Percentiles rank a stretch among this genome's conserved stretches.
Evolutionary conservation across 2,329 filamentous ascomycete genomes (phyloP).

Genomic region (Colletotrichum cordylinicola): DNA sequence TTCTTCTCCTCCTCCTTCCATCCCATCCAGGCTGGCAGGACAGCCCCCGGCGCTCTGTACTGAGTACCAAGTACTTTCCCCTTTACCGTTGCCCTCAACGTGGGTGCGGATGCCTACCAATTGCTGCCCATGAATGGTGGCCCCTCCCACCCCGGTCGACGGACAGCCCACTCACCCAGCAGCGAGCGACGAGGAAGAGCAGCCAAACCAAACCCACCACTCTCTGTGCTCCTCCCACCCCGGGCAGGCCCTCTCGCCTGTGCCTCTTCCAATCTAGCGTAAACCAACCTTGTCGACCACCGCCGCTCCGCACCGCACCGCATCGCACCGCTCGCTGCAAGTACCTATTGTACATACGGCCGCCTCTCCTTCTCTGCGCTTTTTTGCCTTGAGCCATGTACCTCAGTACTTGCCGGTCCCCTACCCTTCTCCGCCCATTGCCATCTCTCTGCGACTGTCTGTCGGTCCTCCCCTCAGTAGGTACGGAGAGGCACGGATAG

Average conservation of each 20-base stretch:
- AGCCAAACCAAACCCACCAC: constrained; percentile 6
- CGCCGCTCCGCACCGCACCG: constrained; percentile 1
- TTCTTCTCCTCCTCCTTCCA: background rate
- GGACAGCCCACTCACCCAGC: constrained; percentile 16
- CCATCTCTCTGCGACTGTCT: background rate
- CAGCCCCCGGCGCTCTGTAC: background rate
- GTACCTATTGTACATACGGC: background rate
- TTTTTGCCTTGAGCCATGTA: background rate
- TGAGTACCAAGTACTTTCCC: background rate
- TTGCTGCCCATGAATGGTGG: background rate
- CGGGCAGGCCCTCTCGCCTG: constrained; percentile 6
- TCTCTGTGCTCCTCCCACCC: constrained; percentile 10
- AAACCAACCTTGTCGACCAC: constrained; percentile 19
- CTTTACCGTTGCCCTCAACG: background rate
- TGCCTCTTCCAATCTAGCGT: constrained; percentile 17
- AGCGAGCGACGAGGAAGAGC: background rate
- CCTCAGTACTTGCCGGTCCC: background rate
- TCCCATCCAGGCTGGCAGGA: background rate
- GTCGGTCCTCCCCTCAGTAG: background rate
- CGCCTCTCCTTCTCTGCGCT: background rate
- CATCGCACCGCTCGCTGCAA: background rate
- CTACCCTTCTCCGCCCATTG: background rate
- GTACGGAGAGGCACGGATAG: background rate
- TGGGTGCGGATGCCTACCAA: background rate
- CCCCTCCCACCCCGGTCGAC: constrained; percentile 5